phyloP scores from a whole-genome alignment of 805 yeast genomes.

The Lachancea kluyveri region DNA sequence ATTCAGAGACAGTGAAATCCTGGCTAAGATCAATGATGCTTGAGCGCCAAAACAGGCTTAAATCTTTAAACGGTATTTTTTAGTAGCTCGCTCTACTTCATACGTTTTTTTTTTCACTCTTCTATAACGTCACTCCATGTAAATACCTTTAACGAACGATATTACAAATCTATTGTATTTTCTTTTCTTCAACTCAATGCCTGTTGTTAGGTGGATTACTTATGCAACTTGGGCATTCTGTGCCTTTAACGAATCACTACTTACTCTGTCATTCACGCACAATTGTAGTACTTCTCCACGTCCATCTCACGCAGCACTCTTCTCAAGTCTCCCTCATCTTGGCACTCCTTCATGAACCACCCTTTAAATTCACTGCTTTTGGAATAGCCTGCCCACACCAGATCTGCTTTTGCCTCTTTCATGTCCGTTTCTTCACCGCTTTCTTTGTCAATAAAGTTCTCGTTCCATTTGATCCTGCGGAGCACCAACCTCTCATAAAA shows the following conservation, averaged over 20 bases:
- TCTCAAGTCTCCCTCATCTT: constrained; percentile 44
- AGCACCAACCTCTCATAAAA: constrained; percentile 57
- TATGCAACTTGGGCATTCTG: too few species aligned
- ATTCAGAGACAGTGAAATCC: constrained; percentile 90
- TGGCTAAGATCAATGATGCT: constrained; percentile 88
- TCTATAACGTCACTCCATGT: too few species aligned
- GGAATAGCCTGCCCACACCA: constrained; percentile 71
- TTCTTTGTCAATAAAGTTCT: constrained; percentile 35
- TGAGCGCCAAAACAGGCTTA: too few species aligned
- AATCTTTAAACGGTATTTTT: too few species aligned
- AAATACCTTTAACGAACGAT: too few species aligned
- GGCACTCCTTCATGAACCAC: constrained; percentile 62
- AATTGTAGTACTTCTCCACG: constrained; percentile 44
- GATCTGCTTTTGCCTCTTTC: constrained; percentile 37
- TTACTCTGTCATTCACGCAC: too few species aligned
- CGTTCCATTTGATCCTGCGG: constrained; percentile 66
- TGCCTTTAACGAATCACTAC: too few species aligned
- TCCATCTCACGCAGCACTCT: constrained; percentile 44
- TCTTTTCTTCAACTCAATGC: too few species aligned
- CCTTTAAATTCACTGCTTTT: constrained; percentile 47
- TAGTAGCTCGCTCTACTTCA: too few species aligned
- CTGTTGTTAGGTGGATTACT: too few species aligned
- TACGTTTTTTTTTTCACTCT: too few species aligned
- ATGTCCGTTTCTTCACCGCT: constrained; percentile 33
- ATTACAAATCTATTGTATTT: too few species aligned